Evolutionary conservation across 2,329 filamentous ascomycete species (phyloP), one percentile per base, ranked within the genome.

Genomic region (Metarhizium rileyi): DNA sequence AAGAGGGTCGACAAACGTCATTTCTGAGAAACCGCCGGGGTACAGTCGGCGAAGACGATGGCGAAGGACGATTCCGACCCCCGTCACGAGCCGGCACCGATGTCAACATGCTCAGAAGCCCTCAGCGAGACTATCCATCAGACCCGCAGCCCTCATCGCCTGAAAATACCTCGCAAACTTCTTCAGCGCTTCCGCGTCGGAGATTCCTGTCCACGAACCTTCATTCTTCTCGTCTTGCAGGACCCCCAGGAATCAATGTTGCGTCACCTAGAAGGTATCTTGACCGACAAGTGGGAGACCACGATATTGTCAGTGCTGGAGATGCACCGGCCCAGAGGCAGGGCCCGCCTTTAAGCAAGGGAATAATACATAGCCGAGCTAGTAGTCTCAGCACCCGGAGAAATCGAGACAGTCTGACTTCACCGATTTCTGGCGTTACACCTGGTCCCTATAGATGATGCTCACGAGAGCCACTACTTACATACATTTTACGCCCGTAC

Each of bases 21-120:
- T 52, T 75, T 5, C 57, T 77, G 16, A 72, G 75, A 46, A 65
- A 64, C 38, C 70, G 76, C 23, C 69, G 75, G 35, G 68, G 66
- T 12, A 73, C 74, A 33, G 61, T 71, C 27, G 70, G 70, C 14
- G 70, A 74, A 28, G 70, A 77, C 2, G 73, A 76, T 10, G 74
- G 78, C 1, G 73, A 76, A 20, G 43, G 60, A n/a, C 67, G 71
- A 28, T 72, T 76, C 54, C 73, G 76, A n/a, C 70, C 75, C 2
- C 78, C 79, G 1, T 82, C 80, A 4, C 71, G 81, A 23, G 78
- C 79, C 4, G 66, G 70, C 33, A 83, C 79, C 1, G 81, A 84
- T 52, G 70, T 75, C 47, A 72, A 68, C 26, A 59, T 64, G 54
- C 52, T 71, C 67, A 56, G 63, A 40, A 50, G 51, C 35, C 51